A percentile compares a stretch with the other conserved stretches of the same genome.
Evolutionary conservation across 306 rosid genomes (phyloP).

Genomic region (Echinosophora koreensis): DNA sequence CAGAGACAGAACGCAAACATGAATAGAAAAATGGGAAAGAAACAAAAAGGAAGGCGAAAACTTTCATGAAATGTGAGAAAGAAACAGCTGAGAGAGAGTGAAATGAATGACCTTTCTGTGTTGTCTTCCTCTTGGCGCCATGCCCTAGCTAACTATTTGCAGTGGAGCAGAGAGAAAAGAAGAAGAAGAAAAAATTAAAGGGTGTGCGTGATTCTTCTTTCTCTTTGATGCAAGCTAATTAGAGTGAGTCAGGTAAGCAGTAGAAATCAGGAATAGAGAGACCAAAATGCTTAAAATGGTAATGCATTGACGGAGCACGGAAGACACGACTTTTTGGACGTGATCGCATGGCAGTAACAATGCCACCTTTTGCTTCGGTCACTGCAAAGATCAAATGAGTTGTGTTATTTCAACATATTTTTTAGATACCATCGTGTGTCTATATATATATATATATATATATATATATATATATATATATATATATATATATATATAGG

Average conservation of each 20-base stretch:
- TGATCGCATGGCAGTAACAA: neutral
- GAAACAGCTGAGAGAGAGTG: neutral
- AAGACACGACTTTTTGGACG: neutral
- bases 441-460: no score
- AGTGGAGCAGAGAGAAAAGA: neutral
- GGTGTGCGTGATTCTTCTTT: neutral
- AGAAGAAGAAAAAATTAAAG: neutral
- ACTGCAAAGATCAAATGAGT: no score
- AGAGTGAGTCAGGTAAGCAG: neutral
- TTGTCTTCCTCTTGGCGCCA: conserved; percentile 41
- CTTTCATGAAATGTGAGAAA: neutral
- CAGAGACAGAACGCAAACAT: neutral
- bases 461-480: no score
- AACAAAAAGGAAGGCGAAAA: neutral
- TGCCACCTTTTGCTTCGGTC: neutral
- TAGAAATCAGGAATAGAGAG: neutral
- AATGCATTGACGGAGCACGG: neutral
- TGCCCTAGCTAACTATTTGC: conserved; percentile 9
- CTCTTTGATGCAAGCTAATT: no score
- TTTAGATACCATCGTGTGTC: no score
- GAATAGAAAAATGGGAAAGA: neutral
- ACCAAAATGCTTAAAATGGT: neutral
- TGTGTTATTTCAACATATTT: no score
- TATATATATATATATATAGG: no score
- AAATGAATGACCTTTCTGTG: conserved; percentile 40